A percentile compares a stretch with the other conserved stretches of the same genome.
Evolutionary conservation across 1,284 basidiomycete species (phyloP).

Genomic region (Ceratobasidium sp.): DNA sequence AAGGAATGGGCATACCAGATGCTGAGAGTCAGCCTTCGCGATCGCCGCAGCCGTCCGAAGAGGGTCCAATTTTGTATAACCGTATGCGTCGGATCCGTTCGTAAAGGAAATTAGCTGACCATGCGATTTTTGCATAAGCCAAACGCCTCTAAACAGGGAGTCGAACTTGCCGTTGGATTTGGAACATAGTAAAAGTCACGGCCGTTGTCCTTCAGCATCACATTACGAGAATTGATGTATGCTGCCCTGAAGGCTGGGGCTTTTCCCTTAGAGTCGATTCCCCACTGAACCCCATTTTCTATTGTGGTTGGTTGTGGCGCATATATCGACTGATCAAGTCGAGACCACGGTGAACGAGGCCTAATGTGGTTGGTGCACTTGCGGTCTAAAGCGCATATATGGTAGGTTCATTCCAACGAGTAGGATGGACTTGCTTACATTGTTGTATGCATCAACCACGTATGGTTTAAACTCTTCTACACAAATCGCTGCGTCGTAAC

Average conservation of each 20-base stretch:
- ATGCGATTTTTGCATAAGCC: not conserved
- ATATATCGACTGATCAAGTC: slow-evolving; percentile 3
- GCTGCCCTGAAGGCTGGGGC: slow-evolving; percentile 18
- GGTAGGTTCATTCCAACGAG: not conserved
- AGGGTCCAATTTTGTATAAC: slow-evolving; percentile 33
- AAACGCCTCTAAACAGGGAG: not conserved
- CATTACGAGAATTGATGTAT: slow-evolving; percentile 23
- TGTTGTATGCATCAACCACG: slow-evolving; percentile 32
- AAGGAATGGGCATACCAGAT: not conserved
- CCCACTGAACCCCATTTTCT: slow-evolving; percentile 8
- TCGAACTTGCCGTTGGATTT: slow-evolving; percentile 15
- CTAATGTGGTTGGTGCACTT: not conserved
- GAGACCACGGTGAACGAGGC: slow-evolving; percentile 9
- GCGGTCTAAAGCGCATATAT: not conserved
- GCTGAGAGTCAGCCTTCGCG: slow-evolving; percentile 20
- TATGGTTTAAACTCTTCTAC: slow-evolving; percentile 22
- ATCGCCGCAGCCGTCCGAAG: slow-evolving; percentile 9
- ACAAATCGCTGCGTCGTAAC: slow-evolving; percentile 30
- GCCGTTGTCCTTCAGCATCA: slow-evolving; percentile 32
- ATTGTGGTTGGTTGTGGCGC: not conserved
- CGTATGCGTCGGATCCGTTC: slow-evolving; percentile 14
- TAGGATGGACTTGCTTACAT: not conserved
- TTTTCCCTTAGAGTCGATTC: slow-evolving; percentile 25
- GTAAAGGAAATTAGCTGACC: slow-evolving; percentile 30
- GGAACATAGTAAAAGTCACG: slow-evolving; percentile 34